Evolutionary conservation across 495 filamentous ascomycete genomes (phyloP).

Genomic region (Neurospora sp.): DNA sequence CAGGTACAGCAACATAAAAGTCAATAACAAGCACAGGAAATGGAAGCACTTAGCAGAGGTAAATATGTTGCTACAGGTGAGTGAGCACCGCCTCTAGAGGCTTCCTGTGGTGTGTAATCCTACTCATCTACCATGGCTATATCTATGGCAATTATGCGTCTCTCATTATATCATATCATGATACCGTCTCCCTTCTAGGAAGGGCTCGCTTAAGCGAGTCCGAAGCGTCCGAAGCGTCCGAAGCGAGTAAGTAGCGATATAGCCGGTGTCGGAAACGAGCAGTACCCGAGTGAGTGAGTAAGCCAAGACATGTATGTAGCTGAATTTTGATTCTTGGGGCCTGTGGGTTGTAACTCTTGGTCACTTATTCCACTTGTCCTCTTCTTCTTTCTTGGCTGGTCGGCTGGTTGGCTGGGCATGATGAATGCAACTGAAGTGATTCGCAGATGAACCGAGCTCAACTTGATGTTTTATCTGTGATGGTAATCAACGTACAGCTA

Average conservation of each 20-base stretch:
- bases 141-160: background rate
- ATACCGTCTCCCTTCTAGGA: background rate
- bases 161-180: background rate
- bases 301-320: background rate
- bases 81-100: background rate
- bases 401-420: background rate
- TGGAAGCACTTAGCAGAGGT: too few relatives aligned
- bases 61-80: background rate
- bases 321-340: background rate
- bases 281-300: background rate
- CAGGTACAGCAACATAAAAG: too few relatives aligned
- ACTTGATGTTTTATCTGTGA: background rate
- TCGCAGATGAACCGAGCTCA: background rate
- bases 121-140: background rate
- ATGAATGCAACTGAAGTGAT: background rate
- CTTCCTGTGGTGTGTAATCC: background rate
- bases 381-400: background rate
- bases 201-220: background rate
- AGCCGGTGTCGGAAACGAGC: background rate
- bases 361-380: background rate
- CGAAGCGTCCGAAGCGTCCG: background rate
- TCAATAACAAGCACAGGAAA: too few relatives aligned
- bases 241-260: background rate
- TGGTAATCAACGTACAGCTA: background rate
- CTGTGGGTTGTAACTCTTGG: background rate